Percentiles rank a stretch among this genome's conserved stretches.
Conservation (phyloP, 352 stramenopile species). For the Pythium dissotocum region DNA sequence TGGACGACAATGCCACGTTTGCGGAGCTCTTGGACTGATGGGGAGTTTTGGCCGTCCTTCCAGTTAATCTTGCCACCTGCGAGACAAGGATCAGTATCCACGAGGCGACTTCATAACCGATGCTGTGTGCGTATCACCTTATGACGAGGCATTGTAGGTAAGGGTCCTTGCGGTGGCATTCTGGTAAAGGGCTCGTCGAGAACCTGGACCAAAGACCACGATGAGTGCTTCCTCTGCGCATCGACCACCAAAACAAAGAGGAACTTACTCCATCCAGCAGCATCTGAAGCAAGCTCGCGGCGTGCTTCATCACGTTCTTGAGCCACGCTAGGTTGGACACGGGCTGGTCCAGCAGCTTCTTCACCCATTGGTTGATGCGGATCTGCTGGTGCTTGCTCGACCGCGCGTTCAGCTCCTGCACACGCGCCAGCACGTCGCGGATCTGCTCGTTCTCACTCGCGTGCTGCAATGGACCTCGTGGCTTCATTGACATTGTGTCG, state of each 20-base stretch:
- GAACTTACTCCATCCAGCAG: slow-evolving; percentile 42
- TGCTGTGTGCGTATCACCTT: slow-evolving; percentile 25
- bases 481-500: background rate
- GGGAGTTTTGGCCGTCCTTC: background rate
- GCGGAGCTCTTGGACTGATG: background rate
- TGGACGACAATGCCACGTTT: background rate
- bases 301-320: slow-evolving; percentile 57
- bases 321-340: slow-evolving; percentile 56
- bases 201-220: slow-evolving; percentile 21
- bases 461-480: background rate
- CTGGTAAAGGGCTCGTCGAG: slow-evolving; percentile 61
- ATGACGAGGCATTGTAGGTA: slow-evolving; percentile 49
- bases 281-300: slow-evolving; percentile 52
- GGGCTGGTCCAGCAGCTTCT: slow-evolving; percentile 55
- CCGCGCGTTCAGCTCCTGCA: slow-evolving; percentile 41
- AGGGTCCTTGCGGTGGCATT: slow-evolving; percentile 61
- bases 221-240: slow-evolving; percentile 4
- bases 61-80: slow-evolving; percentile 30
- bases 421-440: slow-evolving; percentile 35
- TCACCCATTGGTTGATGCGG: slow-evolving; percentile 57
- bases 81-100: background rate
- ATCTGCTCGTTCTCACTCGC: slow-evolving; percentile 31
- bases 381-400: slow-evolving; percentile 61
- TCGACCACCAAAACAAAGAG: background rate
- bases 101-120: background rate